Evolutionary conservation across 2,329 filamentous ascomycete species (phyloP).

Genomic region (Drechmeria coniospora): DNA sequence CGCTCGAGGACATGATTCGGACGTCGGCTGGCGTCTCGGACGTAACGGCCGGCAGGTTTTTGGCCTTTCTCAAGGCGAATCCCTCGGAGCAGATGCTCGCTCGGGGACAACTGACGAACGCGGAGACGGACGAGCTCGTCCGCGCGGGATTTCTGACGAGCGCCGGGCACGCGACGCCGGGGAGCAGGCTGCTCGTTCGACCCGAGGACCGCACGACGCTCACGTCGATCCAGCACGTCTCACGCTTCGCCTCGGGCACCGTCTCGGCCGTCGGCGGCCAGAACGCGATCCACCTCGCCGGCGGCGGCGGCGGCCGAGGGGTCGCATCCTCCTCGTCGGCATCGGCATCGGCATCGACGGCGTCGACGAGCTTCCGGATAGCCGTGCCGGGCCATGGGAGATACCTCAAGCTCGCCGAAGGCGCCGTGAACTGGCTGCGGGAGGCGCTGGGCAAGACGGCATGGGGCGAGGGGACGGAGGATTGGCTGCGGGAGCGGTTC

Average conservation of each 20-base stretch:
- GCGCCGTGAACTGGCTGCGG: constrained; percentile 45
- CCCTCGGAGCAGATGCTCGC: constrained; percentile 23
- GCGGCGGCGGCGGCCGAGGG: constrained; percentile 33
- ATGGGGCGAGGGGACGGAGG: constrained; percentile 47
- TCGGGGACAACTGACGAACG: constrained; percentile 19
- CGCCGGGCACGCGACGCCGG: constrained; percentile 14
- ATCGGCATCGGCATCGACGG: constrained; percentile 1
- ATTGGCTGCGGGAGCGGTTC: constrained; percentile 51
- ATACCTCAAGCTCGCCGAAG: constrained; percentile 49
- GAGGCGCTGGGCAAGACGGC: constrained; percentile 41
- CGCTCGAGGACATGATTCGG: constrained; percentile 35
- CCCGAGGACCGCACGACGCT: constrained; percentile 40
- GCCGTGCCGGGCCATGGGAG: constrained; percentile 52
- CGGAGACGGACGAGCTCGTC: constrained; percentile 43
- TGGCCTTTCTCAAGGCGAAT: constrained; percentile 32
- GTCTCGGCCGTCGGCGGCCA: constrained; percentile 53
- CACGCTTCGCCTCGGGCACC: constrained; percentile 51
- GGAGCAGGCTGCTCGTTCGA: constrained; percentile 26
- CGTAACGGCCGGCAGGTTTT: constrained; percentile 34
- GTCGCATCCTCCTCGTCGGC: constrained; percentile 11
- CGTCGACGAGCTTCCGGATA: constrained; percentile 28
- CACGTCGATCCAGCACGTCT: constrained; percentile 45
- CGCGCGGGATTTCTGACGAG: constrained; percentile 52
- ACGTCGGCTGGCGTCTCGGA: constrained; percentile 20
- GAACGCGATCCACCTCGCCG: constrained; percentile 47